phyloP scores from a whole-genome alignment of 257 asterid genomes.

The Solanum chiquidenum region DNA sequence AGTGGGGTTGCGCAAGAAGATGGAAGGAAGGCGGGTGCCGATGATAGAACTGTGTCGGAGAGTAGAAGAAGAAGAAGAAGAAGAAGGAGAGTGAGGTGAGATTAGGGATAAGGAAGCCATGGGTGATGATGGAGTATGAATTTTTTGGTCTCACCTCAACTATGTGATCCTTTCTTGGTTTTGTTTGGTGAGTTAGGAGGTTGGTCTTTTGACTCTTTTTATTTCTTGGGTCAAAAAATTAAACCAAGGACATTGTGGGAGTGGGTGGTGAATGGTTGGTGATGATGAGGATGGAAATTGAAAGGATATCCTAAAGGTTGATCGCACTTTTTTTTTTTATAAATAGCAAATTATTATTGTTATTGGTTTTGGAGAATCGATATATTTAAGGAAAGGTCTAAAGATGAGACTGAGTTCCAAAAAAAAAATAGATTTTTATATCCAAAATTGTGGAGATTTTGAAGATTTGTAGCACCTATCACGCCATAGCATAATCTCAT shows the following conservation, averaged over 20 bases:
- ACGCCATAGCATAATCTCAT: neutral
- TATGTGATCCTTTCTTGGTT: neutral
- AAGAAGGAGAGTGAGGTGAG: neutral
- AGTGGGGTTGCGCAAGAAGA: neutral
- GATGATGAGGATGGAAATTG: neutral
- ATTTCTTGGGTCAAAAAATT: neutral
- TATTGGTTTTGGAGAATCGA: neutral
- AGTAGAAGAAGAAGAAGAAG: neutral
- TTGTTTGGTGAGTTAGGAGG: neutral
- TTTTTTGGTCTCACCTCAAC: neutral
- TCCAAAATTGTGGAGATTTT: neutral
- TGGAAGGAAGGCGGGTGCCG: neutral
- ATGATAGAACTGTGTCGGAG: slow-evolving; percentile 4
- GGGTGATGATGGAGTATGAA: neutral
- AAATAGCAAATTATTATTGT: neutral
- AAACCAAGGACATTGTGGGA: neutral
- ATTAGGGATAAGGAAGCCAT: slow-evolving; percentile 18
- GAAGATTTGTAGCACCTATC: too few species aligned
- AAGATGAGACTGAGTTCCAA: neutral
- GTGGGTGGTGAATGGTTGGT: neutral
- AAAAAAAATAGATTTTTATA: neutral
- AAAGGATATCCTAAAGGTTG: neutral
- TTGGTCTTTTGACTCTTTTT: neutral
- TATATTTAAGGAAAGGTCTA: neutral
- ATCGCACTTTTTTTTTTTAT: neutral